Percentiles rank a stretch among this genome's conserved stretches.
Evolutionary conservation across 306 rosid species (phyloP).

Genomic region (Trifolium dubium): DNA sequence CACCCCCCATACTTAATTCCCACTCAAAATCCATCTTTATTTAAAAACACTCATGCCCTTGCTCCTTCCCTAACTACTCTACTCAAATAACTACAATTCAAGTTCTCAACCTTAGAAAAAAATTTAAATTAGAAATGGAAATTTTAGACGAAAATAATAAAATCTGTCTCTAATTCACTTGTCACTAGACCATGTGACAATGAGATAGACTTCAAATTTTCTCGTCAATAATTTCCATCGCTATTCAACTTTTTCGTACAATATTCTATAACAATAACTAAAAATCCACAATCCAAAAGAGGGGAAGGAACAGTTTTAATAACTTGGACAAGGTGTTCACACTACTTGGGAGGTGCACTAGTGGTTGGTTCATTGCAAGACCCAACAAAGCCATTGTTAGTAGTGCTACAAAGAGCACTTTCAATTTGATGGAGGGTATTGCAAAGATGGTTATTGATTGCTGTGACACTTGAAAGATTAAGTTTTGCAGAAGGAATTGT

Average conservation of each 20-base stretch:
- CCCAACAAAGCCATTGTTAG: slow-evolving; percentile 29
- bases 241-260: slow-evolving; percentile 16
- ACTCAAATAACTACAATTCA: neutral
- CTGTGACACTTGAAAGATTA: slow-evolving; percentile 75
- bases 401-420: slow-evolving; percentile 52
- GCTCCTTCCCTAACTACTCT: neutral
- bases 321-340: slow-evolving; percentile 21
- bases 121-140: slow-evolving; percentile 13
- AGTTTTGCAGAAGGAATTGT: slow-evolving; percentile 78
- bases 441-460: slow-evolving; percentile 83
- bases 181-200: neutral
- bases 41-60: slow-evolving; percentile 32
- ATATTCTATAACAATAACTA: neutral
- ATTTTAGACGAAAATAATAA: slow-evolving; percentile 12
- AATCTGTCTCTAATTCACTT: neutral
- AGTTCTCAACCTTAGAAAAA: neutral
- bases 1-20: slow-evolving; percentile 13
- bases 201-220: neutral
- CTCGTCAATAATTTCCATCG: slow-evolving; percentile 5
- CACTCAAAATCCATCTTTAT: slow-evolving; percentile 26
- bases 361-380: slow-evolving; percentile 47
- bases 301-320: neutral
- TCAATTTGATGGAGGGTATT: slow-evolving; percentile 80
- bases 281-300: slow-evolving; percentile 17
- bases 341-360: slow-evolving; percentile 42